Evolutionary conservation across 2,329 filamentous ascomycete genomes (phyloP), one percentile per base, ranked within the genome.

Genomic region (Fusarium coicis): DNA sequence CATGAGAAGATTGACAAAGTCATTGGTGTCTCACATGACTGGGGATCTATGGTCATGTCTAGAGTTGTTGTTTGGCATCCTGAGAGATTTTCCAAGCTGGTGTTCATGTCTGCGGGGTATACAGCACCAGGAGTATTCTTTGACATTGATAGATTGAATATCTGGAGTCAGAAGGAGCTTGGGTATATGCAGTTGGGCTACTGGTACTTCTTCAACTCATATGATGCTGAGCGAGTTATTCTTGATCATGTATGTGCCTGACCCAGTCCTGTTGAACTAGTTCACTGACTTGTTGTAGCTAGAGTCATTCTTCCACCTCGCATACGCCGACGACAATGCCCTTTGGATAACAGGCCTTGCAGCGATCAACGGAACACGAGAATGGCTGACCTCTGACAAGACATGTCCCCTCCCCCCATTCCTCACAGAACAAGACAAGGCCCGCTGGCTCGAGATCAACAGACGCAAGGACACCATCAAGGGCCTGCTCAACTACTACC

Each of bases 161-260:
- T 59, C 2, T 44, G 40, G 37, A 54, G 70, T 5, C 63, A 67
- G 3, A 42, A 50, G 3, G 32, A 70, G 21, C 43, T 62, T n/a
- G 70, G 73, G 1, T 72, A 74, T 3, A 74, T 60, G 70, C 63
- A 67, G 7, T 39, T 72, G 12, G 73, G 73, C 3, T 75, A 75
- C 23, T 75, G 68, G 68, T 75, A 75, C 11, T 75, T 75, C 28
- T 74, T 72, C 30, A 73, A 75, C n/a, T 64, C 63, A 2, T 67
- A 64, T 21, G 70, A 75, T 32, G 68, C 73, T 10, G 63, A 60
- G 18, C 26, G 32, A 15, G 26, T 57, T 18, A 69, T 66, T 18
- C 40, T 43, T 10, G 43, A 66, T 5, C 57, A 71, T 54, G 70
- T 68, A 58, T 34, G 63, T 30, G 5, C 7, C 15, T 12, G 6